These are phyloP conservation scores for Akebia trifoliata DNA, from an alignment of 164 flowering plant species.

Conservation along the genomic window DNA sequence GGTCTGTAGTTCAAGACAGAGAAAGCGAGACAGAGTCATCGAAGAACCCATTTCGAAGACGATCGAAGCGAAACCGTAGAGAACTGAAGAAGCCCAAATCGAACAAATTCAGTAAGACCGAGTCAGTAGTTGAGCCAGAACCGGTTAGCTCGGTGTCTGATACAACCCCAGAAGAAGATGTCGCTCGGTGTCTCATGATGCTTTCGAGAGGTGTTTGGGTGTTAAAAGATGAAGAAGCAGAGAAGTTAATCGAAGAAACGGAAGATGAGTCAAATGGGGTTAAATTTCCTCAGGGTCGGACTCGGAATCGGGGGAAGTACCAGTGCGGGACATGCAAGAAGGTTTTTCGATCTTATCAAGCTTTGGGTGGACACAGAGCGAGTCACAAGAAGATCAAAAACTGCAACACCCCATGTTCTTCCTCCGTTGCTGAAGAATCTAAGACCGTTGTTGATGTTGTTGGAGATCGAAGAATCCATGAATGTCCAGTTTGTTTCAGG, in stretches of 20 bases:
- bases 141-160: constrained; percentile 71
- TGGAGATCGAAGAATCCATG: constrained; percentile 39
- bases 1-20: constrained; percentile 48
- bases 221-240: constrained; percentile 2
- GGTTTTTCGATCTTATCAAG: constrained; percentile 71
- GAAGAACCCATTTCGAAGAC: constrained; percentile 39
- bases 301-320: constrained; percentile 32
- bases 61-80: constrained; percentile 47
- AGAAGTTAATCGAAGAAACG: constrained; percentile 14
- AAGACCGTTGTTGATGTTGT: constrained; percentile 9
- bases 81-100: constrained; percentile 19
- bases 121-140: constrained; percentile 37
- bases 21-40: constrained; percentile 83
- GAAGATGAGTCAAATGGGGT: constrained; percentile 8
- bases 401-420: constrained; percentile 8
- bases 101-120: constrained; percentile 13
- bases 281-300: not conserved
- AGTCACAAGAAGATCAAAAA: constrained; percentile 71
- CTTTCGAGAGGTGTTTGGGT: constrained; percentile 68
- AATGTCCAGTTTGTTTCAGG: constrained; percentile 73
- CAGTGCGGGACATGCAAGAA: constrained; percentile 80
- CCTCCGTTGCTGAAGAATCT: constrained; percentile 2
- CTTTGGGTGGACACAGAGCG: constrained; percentile 86
- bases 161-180: constrained; percentile 66
- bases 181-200: constrained; percentile 83